Base-by-base conservation (phyloP, 331 rosid species). In the Malus hybrid region DNA sequence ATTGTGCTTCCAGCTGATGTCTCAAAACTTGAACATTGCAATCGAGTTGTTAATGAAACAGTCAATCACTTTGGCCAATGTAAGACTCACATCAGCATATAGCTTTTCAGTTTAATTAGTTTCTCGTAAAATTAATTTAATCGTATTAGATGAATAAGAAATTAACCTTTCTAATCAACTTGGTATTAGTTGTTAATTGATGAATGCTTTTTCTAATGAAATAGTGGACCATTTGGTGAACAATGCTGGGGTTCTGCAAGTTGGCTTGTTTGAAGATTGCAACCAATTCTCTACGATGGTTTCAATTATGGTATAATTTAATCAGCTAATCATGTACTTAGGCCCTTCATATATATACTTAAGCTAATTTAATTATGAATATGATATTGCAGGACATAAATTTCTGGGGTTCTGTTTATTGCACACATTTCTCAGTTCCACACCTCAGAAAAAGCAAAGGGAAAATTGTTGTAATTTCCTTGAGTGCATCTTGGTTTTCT, bases 341-440 rank as follows among this genome's bases (percentile, higher is more conserved):
- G 65, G 31, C 18, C 65, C 32, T 24, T 24, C 65, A 22, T 9
- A 60, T 59, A 11, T 61, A 11, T 18, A 22, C 5, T 61, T 22
- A 12, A 61, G 34, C 31, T 61, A 61, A 61, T 61, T 33, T 5
- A 19, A 9, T 29, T 31, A 16, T 70, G 16, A 33, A 3, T 52
- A 6, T 48, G 19, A 61, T 62, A 10, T 48, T 63, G 33, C 20
- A 83, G 93, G 93, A 77, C 24, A 54, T 48, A 33, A 89, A 89
- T 69, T 87, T 89, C 36, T 85, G 91, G 93, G 88, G 91, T 63
- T 72, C 88, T 10, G 82, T 83, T 31, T 74, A 89, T 74, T 82
- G 86, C 31, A 85, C 83, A 32, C 7, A 78, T 22, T 79, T 67
- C 70, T 89, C 91, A 77, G n/a, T 89, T 39, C 89, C 93, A 76